Evolutionary conservation across 345 rosid species (phyloP).

Genomic region (Adansonia digitata): DNA sequence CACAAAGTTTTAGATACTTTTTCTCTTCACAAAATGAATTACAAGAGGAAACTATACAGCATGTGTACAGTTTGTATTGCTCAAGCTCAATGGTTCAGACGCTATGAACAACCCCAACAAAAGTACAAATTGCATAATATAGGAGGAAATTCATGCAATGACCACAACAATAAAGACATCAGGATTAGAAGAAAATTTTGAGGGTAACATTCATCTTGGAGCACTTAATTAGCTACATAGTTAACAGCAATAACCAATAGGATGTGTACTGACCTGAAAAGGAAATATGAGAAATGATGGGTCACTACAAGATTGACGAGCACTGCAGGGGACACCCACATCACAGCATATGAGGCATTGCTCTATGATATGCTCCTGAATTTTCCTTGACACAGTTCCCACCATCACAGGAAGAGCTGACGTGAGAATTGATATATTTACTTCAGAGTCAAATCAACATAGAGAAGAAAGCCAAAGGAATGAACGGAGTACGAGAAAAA

Average conservation of each 20-base stretch:
- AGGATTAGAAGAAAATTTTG: background rate
- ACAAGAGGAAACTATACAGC: background rate
- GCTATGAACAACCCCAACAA: background rate
- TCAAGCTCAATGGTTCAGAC: conserved; percentile 1
- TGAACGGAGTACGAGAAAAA: background rate
- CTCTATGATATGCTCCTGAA: conserved; percentile 81
- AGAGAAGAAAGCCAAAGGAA: conserved; percentile 2
- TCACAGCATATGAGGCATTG: conserved; percentile 93
- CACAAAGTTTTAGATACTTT: background rate
- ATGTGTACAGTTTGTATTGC: background rate
- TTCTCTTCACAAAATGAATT: background rate
- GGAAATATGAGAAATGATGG: conserved; percentile 91
- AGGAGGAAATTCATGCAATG: background rate
- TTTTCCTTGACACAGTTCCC: conserved; percentile 72
- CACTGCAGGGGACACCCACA: conserved; percentile 81
- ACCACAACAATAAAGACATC: background rate
- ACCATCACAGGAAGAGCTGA: conserved; percentile 80
- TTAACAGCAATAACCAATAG: background rate
- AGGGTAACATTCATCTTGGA: background rate
- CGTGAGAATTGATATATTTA: conserved; percentile 22
- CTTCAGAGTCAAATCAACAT: conserved; percentile 13
- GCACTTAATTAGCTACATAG: background rate
- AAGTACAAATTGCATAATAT: background rate
- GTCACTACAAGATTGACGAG: conserved; percentile 81
- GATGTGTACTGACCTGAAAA: conserved; percentile 67